These are phyloP conservation scores for Cordyceps fumosorosea DNA, from an alignment of 2,329 filamentous ascomycete genomes.

Conservation along the genomic window DNA sequence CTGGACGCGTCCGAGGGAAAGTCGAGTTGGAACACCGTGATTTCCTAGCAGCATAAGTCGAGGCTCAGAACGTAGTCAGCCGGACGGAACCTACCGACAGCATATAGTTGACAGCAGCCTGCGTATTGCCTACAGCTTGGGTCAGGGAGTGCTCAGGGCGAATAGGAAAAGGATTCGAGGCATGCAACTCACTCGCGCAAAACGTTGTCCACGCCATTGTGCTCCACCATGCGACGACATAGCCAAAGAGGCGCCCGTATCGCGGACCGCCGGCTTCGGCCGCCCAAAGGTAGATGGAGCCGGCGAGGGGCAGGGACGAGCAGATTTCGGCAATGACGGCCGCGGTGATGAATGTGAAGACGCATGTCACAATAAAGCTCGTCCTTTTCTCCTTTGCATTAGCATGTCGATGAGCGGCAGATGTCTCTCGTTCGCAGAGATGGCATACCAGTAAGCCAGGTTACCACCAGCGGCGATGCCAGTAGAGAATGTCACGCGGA, in stretches of 20 bases:
- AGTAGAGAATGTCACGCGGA: constrained; percentile 55
- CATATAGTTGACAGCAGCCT: constrained; percentile 45
- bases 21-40: constrained; percentile 48
- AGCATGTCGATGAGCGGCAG: background rate
- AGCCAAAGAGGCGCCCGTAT: constrained; percentile 50
- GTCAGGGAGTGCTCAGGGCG: background rate
- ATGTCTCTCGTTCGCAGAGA: no score
- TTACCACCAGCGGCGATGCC: constrained; percentile 56
- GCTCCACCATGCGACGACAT: constrained; percentile 59
- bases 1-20: constrained; percentile 46
- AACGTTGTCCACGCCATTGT: constrained; percentile 57
- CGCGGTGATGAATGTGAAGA: constrained; percentile 55
- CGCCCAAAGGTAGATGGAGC: constrained; percentile 57
- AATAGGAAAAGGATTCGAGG: background rate
- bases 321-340: constrained; percentile 55
- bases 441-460: constrained; percentile 50
- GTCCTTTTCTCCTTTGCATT: constrained; percentile 34
- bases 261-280: constrained; percentile 49
- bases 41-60: constrained; percentile 34
- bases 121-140: constrained; percentile 36
- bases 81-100: constrained; percentile 33
- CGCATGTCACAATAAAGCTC: constrained; percentile 51
- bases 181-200: constrained; percentile 36
- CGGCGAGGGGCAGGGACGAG: constrained; percentile 51
- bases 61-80: background rate